Base-by-base conservation (phyloP, 1,284 basidiomycete genomes). In the Melampsora americana region DNA sequence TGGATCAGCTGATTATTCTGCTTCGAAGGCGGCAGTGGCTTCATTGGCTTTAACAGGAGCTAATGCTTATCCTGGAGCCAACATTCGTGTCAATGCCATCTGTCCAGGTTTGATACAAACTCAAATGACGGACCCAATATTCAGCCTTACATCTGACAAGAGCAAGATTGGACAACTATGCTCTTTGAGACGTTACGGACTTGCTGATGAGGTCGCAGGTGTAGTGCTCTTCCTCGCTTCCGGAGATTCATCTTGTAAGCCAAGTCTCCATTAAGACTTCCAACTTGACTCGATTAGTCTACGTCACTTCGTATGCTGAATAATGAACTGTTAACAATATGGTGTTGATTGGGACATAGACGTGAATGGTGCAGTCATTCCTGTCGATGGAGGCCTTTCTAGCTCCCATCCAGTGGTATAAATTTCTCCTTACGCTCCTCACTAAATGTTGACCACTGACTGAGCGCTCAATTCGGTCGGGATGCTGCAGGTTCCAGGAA, bases 81-180 rank as follows among this genome's bases (percentile, higher is more conserved):
- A 78, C 56, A 76, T 82, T n/a, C 60, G 81, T 6, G 80, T 80
- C 32, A 81, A 81, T 69, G 80, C 80, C 2, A 77, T 82, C 14
- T 81, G 60, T 32, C 68, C 65, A 56, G 46, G 69, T 30, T 23
- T 65, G 39, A 53, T 64, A n/a, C 61, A 77, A 66, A 82, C 81
- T 2, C 81, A 81, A 1, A 82, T 82, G 81, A 81, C 81, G 2
- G 65, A 78, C 48, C 78, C 79, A 11, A 78, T 79, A 11, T 82
- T 82, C 61, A 80, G 81, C 39, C 78, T 78, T 77, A 80, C 81
- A 0, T 77, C 79, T n/a, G 78, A 79, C 68, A 77, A 81, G 28
- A 80, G 80, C 4, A 81, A 80, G 5, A 81, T 82, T 64, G 81
- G 81, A 1, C 81, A 82, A 77, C 68, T 82, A 14, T 82, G 81